Percentiles rank a stretch among this genome's conserved stretches.
Conservation (phyloP, 1,284 basidiomycete genomes). For the Ceratobasidium sp. region DNA sequence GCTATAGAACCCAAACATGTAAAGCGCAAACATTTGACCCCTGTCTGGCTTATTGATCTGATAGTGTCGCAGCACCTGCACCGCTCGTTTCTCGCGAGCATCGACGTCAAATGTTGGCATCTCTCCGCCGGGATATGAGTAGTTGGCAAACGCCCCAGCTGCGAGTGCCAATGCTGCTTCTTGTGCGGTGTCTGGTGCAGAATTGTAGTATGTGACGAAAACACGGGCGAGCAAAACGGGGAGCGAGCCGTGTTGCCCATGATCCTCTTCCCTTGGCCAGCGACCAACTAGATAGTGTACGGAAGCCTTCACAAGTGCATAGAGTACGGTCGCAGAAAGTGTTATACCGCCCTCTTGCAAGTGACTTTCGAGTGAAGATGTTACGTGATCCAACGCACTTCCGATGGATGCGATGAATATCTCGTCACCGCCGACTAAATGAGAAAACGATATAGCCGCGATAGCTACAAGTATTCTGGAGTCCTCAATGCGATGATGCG, state of each 20-base stretch:
- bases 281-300: neutral
- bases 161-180: neutral
- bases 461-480: neutral
- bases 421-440: neutral
- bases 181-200: neutral
- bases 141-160: neutral
- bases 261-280: neutral
- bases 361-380: no score
- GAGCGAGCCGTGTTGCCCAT: neutral
- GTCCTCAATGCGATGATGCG: no score
- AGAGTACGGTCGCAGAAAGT: neutral
- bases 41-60: neutral
- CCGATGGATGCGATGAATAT: no score
- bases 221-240: neutral
- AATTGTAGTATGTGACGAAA: neutral
- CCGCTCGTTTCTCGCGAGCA: neutral
- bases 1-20: neutral
- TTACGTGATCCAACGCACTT: no score
- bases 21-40: neutral
- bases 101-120: neutral
- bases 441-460: neutral
- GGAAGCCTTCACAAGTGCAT: neutral
- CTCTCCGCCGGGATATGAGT: neutral
- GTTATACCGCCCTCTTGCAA: no score
- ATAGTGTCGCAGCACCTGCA: neutral